Conservation (phyloP, 2,329 filamentous ascomycete species). For the Scortechinia acanthostroma region DNA sequence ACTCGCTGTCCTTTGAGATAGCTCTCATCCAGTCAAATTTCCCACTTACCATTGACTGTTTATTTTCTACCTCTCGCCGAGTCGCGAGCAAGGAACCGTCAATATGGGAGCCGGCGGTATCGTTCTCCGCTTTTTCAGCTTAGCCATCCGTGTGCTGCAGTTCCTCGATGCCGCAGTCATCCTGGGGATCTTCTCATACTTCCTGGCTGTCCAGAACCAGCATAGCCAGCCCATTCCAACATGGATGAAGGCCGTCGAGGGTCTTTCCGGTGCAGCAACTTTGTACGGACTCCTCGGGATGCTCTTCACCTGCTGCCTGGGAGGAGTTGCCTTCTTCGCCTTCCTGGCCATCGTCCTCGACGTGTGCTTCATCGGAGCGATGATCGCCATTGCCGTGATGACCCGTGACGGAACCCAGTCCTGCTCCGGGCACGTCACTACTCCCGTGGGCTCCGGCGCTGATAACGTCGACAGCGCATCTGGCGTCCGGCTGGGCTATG, state of each 20-base stretch:
- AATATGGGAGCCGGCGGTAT: not conserved
- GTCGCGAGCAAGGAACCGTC: not conserved
- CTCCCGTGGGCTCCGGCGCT: slow-evolving; percentile 48
- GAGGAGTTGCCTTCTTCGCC: slow-evolving; percentile 55
- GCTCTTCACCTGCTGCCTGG: slow-evolving; percentile 57
- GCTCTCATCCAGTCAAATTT: not conserved
- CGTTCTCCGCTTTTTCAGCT: not conserved
- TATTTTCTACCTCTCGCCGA: not conserved
- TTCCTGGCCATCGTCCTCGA: slow-evolving; percentile 56
- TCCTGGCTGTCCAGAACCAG: slow-evolving; percentile 50
- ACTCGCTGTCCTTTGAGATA: not conserved
- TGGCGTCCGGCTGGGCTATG: slow-evolving; percentile 31
- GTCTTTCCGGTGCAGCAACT: slow-evolving; percentile 51
- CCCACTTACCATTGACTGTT: not conserved
- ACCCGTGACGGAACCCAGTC: slow-evolving; percentile 48
- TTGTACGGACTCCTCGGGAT: slow-evolving; percentile 56
- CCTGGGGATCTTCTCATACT: slow-evolving; percentile 62
- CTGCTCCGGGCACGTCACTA: slow-evolving; percentile 46
- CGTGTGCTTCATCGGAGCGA: slow-evolving; percentile 50
- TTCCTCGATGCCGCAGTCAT: slow-evolving; percentile 29
- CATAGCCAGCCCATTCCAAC: slow-evolving; percentile 42
- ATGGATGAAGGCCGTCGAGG: slow-evolving; percentile 53
- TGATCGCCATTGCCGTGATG: slow-evolving; percentile 58
- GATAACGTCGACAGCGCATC: slow-evolving; percentile 27
- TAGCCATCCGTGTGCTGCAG: slow-evolving; percentile 1